These are phyloP conservation scores for Rhodotorula sp. DNA, from an alignment of 1,284 basidiomycete species.

Conservation along the genomic window DNA sequence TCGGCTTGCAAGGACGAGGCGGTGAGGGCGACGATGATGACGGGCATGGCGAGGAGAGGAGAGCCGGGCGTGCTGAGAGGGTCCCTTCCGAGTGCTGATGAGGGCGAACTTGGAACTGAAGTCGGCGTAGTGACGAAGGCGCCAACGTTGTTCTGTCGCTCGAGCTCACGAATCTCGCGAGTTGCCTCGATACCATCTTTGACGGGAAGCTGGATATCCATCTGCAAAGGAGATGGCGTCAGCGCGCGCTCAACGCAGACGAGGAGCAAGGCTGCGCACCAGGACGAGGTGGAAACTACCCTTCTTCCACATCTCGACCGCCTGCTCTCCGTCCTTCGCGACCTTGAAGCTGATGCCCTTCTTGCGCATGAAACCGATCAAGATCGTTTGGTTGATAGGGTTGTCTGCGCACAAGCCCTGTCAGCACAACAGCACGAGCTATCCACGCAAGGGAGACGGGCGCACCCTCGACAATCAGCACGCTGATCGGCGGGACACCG, in stretches of 20 bases:
- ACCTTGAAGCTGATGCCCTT: slow-evolving; percentile 95
- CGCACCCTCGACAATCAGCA: slow-evolving; percentile 90
- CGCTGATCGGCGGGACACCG: slow-evolving; percentile 87
- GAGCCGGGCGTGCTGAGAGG: slow-evolving; percentile 34
- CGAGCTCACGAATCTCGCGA: slow-evolving; percentile 86
- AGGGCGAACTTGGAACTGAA: slow-evolving; percentile 54
- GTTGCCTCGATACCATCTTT: slow-evolving; percentile 98
- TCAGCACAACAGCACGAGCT: not conserved
- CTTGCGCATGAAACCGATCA: slow-evolving; percentile 92
- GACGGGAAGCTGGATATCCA: slow-evolving; percentile 99
- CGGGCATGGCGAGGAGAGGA: slow-evolving; percentile 65
- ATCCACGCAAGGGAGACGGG: slow-evolving; percentile 11
- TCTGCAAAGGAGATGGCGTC: slow-evolving; percentile 55
- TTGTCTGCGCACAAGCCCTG: slow-evolving; percentile 65
- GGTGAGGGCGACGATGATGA: slow-evolving; percentile 97
- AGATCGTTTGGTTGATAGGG: slow-evolving; percentile 95
- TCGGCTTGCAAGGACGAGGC: slow-evolving; percentile 90
- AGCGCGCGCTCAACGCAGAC: not conserved
- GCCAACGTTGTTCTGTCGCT: slow-evolving; percentile 65
- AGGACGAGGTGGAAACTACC: slow-evolving; percentile 95
- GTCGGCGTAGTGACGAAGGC: slow-evolving; percentile 66
- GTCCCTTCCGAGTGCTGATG: slow-evolving; percentile 21
- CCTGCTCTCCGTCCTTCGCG: slow-evolving; percentile 92
- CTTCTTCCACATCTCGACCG: slow-evolving; percentile 90
- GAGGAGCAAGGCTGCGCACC: slow-evolving; percentile 55